A percentile compares a stretch with the other conserved stretches of the same genome.
These are phyloP conservation scores for Gossypium rotundifolium DNA, from an alignment of 345 rosid genomes.

Conservation along the genomic window DNA sequence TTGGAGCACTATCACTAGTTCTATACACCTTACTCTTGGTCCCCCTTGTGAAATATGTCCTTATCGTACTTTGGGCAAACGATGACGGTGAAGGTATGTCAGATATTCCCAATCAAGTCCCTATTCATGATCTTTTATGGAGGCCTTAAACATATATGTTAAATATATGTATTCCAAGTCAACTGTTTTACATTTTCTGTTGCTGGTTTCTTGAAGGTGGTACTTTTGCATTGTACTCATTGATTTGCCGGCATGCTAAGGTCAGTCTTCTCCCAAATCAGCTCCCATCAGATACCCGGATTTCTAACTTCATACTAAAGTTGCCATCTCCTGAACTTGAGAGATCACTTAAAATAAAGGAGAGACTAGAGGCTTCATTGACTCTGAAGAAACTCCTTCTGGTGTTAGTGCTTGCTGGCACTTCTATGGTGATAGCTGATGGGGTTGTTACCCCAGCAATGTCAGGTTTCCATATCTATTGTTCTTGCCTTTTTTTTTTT, in stretches of 20 bases:
- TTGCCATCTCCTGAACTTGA: conserved; percentile 97
- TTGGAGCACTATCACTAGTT: conserved; percentile 92
- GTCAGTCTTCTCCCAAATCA: conserved; percentile 97
- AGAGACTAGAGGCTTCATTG: conserved; percentile 81
- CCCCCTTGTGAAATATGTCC: conserved; percentile 85
- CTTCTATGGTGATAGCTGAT: conserved; percentile 97
- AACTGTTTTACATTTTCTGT: not conserved
- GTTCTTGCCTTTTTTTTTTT: conserved; percentile 2
- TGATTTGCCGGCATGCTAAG: conserved; percentile 95
- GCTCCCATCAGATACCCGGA: conserved; percentile 91
- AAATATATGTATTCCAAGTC: not conserved
- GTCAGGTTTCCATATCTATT: conserved; percentile 68
- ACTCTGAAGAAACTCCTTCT: conserved; percentile 74
- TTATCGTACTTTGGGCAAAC: conserved; percentile 96
- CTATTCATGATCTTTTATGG: not conserved
- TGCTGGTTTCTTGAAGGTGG: conserved; percentile 54
- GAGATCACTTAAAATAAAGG: conserved; percentile 93
- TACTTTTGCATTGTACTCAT: conserved; percentile 92
- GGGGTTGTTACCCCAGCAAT: conserved; percentile 96
- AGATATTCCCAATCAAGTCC: conserved; percentile 2
- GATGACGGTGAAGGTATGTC: conserved; percentile 95
- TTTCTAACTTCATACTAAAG: conserved; percentile 92
- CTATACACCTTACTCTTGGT: conserved; percentile 82
- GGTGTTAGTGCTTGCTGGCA: conserved; percentile 88
- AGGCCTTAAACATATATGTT: not conserved